Conservation (phyloP, 768 basidiomycete species). For the Panellus pusillus region DNA sequence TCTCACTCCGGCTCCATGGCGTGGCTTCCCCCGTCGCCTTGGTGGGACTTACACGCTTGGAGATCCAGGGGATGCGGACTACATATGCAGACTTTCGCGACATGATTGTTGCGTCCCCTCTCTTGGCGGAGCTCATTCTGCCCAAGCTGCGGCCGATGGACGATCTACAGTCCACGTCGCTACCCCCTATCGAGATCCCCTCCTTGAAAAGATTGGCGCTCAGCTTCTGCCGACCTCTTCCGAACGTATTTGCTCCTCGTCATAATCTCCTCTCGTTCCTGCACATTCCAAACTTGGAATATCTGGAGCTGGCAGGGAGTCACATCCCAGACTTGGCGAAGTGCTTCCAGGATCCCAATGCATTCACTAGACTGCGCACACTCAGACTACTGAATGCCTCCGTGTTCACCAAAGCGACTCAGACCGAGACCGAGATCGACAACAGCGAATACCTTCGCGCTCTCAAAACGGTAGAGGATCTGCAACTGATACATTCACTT, state of each 20-base stretch:
- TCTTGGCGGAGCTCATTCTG: slow-evolving; percentile 13
- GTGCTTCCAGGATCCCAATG: slow-evolving; percentile 6
- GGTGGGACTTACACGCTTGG: slow-evolving; percentile 16
- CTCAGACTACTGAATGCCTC: slow-evolving; percentile 12
- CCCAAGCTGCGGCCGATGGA: slow-evolving; percentile 15
- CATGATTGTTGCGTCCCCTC: slow-evolving; percentile 18
- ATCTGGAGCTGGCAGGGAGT: slow-evolving; percentile 14
- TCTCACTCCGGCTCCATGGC: slow-evolving; percentile 15
- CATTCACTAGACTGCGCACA: slow-evolving; percentile 14
- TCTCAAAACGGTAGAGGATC: slow-evolving; percentile 12
- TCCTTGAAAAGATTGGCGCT: slow-evolving; percentile 16
- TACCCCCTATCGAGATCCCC: slow-evolving; percentile 17
- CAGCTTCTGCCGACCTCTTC: slow-evolving; percentile 16
- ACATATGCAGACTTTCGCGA: slow-evolving; percentile 12
- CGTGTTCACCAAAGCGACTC: not conserved
- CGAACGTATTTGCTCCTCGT: slow-evolving; percentile 11
- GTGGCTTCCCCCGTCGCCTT: slow-evolving; percentile 19
- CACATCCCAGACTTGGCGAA: slow-evolving; percentile 12
- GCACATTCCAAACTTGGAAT: slow-evolving; percentile 17
- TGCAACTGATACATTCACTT: slow-evolving; percentile 15
- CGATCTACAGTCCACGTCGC: slow-evolving; percentile 4
- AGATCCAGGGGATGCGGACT: slow-evolving; percentile 14
- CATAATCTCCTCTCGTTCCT: slow-evolving; percentile 16
- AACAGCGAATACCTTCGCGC: slow-evolving; percentile 10
- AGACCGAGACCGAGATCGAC: not conserved